Base-by-base conservation (phyloP, 2,329 filamentous ascomycete species). In the Graphilbum sp. region DNA sequence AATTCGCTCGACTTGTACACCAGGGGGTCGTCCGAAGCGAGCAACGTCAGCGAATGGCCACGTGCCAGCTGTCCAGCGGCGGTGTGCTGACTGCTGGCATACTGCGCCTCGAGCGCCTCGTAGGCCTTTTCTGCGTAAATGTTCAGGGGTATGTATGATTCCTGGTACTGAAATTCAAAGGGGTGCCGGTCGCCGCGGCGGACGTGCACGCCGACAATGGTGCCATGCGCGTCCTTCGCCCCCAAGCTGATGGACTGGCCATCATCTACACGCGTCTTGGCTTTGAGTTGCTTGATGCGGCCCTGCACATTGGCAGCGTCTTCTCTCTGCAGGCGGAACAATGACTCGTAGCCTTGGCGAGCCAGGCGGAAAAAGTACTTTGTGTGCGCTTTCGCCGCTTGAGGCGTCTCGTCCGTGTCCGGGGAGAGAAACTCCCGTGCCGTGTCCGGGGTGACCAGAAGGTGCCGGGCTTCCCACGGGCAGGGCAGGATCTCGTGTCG, bases 11-110 rank as follows among this genome's bases (percentile, higher is more conserved):
- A 63, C 18, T 71, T 64, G 50, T 83, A 79, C 19, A 90, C 74
- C 39, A 75, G 72, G 0, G 84, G 82, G 50, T 93, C 84, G 52
- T 93, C 85, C 0, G 82, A 87, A 5, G 84, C 82, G 20, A 92
- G 53, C 2, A 92, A 52, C 6, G 71, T 54, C 30, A 83, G 55
- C 19, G 63, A 60, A 18, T 57, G 56, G 15, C 54, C 50, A 39
- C 62, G 57, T 4, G 55, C 57, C 12, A 54, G 47, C 19, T 49
- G 56, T 48, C 64, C 69, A 2, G 30, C 36, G 2, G 35, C 35
- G 12, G 39, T 15, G 12, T 17, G 29, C 2, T 19, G 29, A 23
- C 23, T 20, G 18, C 16, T 21, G 11, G 20, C 3, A 52, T 66
- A 61, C 24, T 58, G 56, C 9, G 59, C 52, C 8, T 70, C 63